A percentile compares a stretch with the other conserved stretches of the same genome.
Conservation (phyloP, 1,139 yeast species). For the Debaryomyces subglobosus region DNA sequence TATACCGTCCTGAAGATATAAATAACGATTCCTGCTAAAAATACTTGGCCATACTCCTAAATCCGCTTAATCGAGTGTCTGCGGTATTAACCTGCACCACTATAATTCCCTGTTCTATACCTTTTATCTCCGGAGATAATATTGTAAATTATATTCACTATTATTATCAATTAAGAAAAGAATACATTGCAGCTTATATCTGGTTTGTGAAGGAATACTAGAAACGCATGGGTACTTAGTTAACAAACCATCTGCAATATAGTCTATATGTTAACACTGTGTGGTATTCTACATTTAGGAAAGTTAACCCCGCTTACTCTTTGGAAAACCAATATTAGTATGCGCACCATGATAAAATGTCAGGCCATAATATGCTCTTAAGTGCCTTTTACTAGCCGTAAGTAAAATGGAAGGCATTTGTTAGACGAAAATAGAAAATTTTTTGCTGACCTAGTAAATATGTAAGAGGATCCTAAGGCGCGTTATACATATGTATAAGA, state of each 20-base stretch:
- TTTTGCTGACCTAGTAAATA: not conserved
- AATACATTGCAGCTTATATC: not conserved
- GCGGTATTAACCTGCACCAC: not conserved
- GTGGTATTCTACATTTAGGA: not conserved
- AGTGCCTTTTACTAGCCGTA: not conserved
- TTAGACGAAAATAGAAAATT: not conserved
- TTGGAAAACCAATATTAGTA: not conserved
- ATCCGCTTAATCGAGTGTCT: not conserved
- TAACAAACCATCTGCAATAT: not conserved
- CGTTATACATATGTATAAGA: not conserved
- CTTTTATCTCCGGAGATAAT: not conserved
- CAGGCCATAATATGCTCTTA: not conserved
- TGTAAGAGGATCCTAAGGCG: not conserved
- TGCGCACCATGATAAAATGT: not conserved
- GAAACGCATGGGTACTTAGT: not conserved
- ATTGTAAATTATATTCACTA: not conserved
- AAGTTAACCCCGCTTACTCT: not conserved
- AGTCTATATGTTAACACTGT: not conserved
- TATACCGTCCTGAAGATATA: not conserved
- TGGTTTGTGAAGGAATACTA: not conserved
- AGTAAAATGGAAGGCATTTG: not conserved
- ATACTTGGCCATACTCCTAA: not conserved
- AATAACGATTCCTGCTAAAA: not conserved
- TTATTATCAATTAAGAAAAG: not conserved
- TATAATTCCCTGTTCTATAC: not conserved